phyloP scores from a whole-genome alignment of 2,329 filamentous ascomycete species.

The Colletotrichum cuscutae region DNA sequence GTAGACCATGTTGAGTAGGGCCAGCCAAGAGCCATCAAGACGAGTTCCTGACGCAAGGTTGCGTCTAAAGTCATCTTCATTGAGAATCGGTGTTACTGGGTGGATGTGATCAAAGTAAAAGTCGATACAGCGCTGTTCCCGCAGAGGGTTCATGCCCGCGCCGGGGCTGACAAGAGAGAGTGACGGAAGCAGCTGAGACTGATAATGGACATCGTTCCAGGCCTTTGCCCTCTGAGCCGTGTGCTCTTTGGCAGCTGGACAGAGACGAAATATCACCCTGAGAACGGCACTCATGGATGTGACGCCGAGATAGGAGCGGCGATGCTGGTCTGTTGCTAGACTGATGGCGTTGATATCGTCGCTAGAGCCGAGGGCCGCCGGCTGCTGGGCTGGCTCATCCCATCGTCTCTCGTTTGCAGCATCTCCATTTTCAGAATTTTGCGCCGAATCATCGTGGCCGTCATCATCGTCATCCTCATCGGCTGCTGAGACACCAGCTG shows the following conservation, averaged over 20 bases:
- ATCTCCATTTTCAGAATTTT: slow-evolving; percentile 42
- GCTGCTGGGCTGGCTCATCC: slow-evolving; percentile 41
- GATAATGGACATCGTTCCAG: slow-evolving; percentile 39
- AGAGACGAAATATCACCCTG: slow-evolving; percentile 62
- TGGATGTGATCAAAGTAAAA: slow-evolving; percentile 72
- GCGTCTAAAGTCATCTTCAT: slow-evolving; percentile 64
- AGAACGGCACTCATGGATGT: slow-evolving; percentile 72
- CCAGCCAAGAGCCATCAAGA: slow-evolving; percentile 68
- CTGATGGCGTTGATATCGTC: slow-evolving; percentile 49
- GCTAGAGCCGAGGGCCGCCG: slow-evolving; percentile 37
- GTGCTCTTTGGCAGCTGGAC: slow-evolving; percentile 42
- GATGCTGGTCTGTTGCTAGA: slow-evolving; percentile 63
- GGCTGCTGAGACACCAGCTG: background rate
- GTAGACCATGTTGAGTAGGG: slow-evolving; percentile 71
- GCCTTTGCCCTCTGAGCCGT: slow-evolving; percentile 40
- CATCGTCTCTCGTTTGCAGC: slow-evolving; percentile 41
- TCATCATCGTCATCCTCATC: slow-evolving; percentile 9
- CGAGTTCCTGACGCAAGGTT: slow-evolving; percentile 50
- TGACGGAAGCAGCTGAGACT: slow-evolving; percentile 43
- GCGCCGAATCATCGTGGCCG: slow-evolving; percentile 37
- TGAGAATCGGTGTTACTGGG: slow-evolving; percentile 67
- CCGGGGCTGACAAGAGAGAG: slow-evolving; percentile 40
- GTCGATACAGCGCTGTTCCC: slow-evolving; percentile 58
- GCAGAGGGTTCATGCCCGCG: slow-evolving; percentile 50
- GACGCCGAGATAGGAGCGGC: slow-evolving; percentile 71